Conservation (phyloP, 2,329 filamentous ascomycete genomes). For the Juglanconis sp. region DNA sequence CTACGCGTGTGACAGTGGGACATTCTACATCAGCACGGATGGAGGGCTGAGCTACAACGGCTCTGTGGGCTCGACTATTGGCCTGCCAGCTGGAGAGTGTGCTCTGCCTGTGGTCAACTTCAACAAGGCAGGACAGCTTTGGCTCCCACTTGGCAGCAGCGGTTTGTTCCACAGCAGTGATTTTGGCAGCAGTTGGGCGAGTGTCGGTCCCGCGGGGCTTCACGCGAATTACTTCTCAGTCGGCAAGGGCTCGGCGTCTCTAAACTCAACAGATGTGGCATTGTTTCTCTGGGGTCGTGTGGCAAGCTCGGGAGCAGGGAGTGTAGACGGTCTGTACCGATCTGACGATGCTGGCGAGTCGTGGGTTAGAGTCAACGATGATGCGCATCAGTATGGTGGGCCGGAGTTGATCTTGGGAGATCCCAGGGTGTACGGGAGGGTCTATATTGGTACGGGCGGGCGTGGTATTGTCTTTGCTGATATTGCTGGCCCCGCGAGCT, state of each 20-base stretch:
- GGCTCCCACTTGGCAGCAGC: slow-evolving; percentile 1
- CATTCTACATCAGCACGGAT: slow-evolving; percentile 5
- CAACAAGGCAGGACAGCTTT: slow-evolving; percentile 4
- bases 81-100: not conserved
- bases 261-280: not conserved
- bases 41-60: slow-evolving; percentile 4
- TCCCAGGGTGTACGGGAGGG: slow-evolving; percentile 5
- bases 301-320: not conserved
- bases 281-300: slow-evolving; percentile 5
- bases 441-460: slow-evolving; percentile 1
- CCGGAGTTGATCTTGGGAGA: slow-evolving; percentile 5
- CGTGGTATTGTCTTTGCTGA: slow-evolving; percentile 8
- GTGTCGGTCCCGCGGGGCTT: not conserved
- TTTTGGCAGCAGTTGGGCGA: slow-evolving; percentile 1
- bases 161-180: slow-evolving; percentile 7
- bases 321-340: slow-evolving; percentile 1
- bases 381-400: slow-evolving; percentile 4
- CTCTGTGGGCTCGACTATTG: not conserved
- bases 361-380: slow-evolving; percentile 9
- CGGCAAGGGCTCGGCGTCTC: not conserved
- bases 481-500: not conserved
- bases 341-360: slow-evolving; percentile 1
- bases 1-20: slow-evolving; percentile 7
- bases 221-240: slow-evolving; percentile 8
- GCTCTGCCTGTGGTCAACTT: slow-evolving; percentile 7